These are phyloP conservation scores for Mycena polygramma DNA, from an alignment of 768 basidiomycete species.

Conservation along the genomic window DNA sequence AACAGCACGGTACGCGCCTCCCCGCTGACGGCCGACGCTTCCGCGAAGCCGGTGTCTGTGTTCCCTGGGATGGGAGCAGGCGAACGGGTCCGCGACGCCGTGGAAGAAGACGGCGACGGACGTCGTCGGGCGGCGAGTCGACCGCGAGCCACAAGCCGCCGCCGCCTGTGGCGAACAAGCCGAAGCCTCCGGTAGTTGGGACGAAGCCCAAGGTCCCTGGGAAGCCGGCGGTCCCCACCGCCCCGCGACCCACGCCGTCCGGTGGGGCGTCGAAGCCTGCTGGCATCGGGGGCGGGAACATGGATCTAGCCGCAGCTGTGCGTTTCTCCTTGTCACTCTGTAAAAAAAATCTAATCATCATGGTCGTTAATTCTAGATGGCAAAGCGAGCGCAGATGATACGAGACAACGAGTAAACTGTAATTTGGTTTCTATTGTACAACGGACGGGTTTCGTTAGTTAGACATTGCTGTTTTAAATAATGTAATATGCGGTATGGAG, in stretches of 20 bases:
- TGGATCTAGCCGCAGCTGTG: conserved; percentile 89
- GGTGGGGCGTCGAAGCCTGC: conserved; percentile 57
- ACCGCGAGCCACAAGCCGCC: conserved; percentile 62
- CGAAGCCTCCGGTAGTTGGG: conserved; percentile 69
- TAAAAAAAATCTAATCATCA: neutral
- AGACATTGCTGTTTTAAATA: conserved; percentile 25
- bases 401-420: conserved; percentile 56
- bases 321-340: conserved; percentile 46
- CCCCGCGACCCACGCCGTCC: conserved; percentile 58
- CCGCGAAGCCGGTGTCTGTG: conserved; percentile 85
- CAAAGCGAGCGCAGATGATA: conserved; percentile 80
- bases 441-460: conserved; percentile 31
- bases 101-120: conserved; percentile 74
- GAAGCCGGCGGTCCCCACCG: conserved; percentile 75
- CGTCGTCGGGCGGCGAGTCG: conserved; percentile 51
- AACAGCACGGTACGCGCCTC: conserved; percentile 52
- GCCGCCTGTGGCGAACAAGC: conserved; percentile 75
- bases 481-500: conserved; percentile 31
- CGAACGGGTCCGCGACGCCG: conserved; percentile 78
- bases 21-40: conserved; percentile 66
- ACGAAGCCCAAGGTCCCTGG: conserved; percentile 61
- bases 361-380: conserved; percentile 61
- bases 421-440: conserved; percentile 32
- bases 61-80: conserved; percentile 81
- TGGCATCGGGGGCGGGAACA: conserved; percentile 44